phyloP scores from a whole-genome alignment of 768 basidiomycete genomes.

The Dentipellis sp. region DNA sequence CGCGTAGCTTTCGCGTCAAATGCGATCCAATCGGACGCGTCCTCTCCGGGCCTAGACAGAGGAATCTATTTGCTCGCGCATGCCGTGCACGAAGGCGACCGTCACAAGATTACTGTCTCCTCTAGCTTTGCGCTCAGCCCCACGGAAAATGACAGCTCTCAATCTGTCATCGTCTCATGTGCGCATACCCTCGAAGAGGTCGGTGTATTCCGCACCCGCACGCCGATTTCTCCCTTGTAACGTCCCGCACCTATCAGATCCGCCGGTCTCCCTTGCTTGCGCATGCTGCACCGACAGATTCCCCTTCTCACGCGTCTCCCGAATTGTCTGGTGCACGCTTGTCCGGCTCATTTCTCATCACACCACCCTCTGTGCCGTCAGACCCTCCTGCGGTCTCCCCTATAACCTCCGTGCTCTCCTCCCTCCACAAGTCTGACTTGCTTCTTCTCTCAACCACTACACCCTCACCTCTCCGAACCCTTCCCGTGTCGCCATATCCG shows the following conservation, averaged over 20 bases:
- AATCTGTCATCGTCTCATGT: constrained; percentile 41
- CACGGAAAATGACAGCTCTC: constrained; percentile 10
- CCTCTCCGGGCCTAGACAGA: neutral
- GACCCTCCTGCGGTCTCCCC: constrained; percentile 20
- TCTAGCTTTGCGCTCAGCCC: constrained; percentile 48
- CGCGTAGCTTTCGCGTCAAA: constrained; percentile 16
- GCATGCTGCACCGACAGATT: constrained; percentile 2
- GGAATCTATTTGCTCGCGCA: constrained; percentile 46
- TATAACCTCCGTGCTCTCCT: constrained; percentile 38
- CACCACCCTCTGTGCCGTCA: constrained; percentile 26
- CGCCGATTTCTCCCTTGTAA: constrained; percentile 1
- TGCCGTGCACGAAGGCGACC: constrained; percentile 27
- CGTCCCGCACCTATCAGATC: constrained; percentile 19
- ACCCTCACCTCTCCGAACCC: constrained; percentile 27
- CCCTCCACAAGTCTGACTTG: constrained; percentile 52
- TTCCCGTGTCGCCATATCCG: constrained; percentile 61
- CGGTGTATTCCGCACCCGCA: constrained; percentile 9
- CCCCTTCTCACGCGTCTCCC: constrained; percentile 1
- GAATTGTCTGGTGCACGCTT: constrained; percentile 8
- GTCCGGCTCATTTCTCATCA: constrained; percentile 33
- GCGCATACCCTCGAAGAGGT: constrained; percentile 60
- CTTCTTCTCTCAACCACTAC: constrained; percentile 28
- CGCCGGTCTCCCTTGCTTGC: constrained; percentile 24
- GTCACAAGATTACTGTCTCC: constrained; percentile 39
- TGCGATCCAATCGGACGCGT: neutral